Evolutionary conservation across 139 green algal species (phyloP), one percentile per base, ranked within the genome.

Genomic region (Chlorella sp.): DNA sequence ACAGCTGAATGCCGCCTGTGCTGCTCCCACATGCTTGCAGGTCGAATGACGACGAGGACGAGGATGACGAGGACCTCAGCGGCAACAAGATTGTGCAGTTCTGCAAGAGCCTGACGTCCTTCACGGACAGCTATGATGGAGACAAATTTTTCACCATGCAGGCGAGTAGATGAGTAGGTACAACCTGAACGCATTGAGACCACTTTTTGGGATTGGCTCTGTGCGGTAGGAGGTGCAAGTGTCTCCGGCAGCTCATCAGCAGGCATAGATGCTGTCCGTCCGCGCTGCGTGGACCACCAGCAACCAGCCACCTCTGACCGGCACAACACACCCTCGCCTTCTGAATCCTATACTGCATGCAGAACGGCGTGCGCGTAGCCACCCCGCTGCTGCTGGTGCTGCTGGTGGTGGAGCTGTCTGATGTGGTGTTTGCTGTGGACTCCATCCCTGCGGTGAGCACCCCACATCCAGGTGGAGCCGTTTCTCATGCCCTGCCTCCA

Each of bases 351-450:
- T 11, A 54, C 11, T 41, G 0, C 46, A 4, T 30, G 32, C 77
- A 88, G 79, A 85, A 93, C 62, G 92, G 91, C 36, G 84, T 87
- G 51, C 80, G 80, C 2, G 73, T 92, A 22, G 95, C 94, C 14
- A 99, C 97, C 11, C 97, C 97, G 41, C 89, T 99, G 73, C 91
- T 99, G 46, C 89, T 99, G 5, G 94, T 95, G 28, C 92, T 99
- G 34, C 92, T 94, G 1, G 95, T 98, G 2, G 87, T 99, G 4
- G 97, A 99, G 92, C 86, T 99, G 36, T 93, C 80, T 24, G 97
- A 99, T 79, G 93, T 99, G 0, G 91, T 99, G 6, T 99, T 99
- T 90, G 97, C 97, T 19, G 97, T 99, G 2, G 96, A 98, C 83
- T 98, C 95, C 22, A 96, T 98, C 32, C 95, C 94, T 2, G 94